These are phyloP conservation scores for Fusarium sororula DNA, from an alignment of 2,329 filamentous ascomycete genomes.

Conservation along the genomic window DNA sequence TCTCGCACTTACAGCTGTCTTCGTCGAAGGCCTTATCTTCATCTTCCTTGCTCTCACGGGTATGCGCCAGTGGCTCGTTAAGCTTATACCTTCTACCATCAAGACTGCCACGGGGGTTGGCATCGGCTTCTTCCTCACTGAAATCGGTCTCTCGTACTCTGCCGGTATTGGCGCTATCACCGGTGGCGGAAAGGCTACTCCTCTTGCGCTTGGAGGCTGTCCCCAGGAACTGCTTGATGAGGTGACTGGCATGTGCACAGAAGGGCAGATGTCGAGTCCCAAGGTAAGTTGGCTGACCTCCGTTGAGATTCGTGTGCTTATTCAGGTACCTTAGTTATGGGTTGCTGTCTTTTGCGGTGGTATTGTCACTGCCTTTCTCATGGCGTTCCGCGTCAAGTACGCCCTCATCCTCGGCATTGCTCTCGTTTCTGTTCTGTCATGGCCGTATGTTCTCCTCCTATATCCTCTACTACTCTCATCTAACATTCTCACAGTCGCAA, in stretches of 20 bases:
- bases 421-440: conserved; percentile 77
- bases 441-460: conserved; percentile 61
- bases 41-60: conserved; percentile 71
- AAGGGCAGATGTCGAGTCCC: conserved; percentile 78
- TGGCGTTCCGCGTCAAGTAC: conserved; percentile 80
- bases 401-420: conserved; percentile 79
- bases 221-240: conserved; percentile 61
- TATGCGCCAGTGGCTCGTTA: conserved; percentile 77
- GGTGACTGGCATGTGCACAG: conserved; percentile 59
- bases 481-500: conserved; percentile 58
- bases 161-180: conserved; percentile 86
- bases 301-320: background rate
- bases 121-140: conserved; percentile 71
- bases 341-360: conserved; percentile 84
- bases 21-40: conserved; percentile 72
- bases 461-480: background rate
- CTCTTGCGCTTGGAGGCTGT: conserved; percentile 81
- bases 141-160: conserved; percentile 76
- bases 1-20: conserved; percentile 70
- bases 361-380: conserved; percentile 80
- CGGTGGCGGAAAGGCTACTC: conserved; percentile 70
- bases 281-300: conserved; percentile 57
- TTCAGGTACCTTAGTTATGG: conserved; percentile 69
- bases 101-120: conserved; percentile 73
- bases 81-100: conserved; percentile 70